Conservation (phyloP, 2,329 filamentous ascomycete species). For the Fusarium nodosum region DNA sequence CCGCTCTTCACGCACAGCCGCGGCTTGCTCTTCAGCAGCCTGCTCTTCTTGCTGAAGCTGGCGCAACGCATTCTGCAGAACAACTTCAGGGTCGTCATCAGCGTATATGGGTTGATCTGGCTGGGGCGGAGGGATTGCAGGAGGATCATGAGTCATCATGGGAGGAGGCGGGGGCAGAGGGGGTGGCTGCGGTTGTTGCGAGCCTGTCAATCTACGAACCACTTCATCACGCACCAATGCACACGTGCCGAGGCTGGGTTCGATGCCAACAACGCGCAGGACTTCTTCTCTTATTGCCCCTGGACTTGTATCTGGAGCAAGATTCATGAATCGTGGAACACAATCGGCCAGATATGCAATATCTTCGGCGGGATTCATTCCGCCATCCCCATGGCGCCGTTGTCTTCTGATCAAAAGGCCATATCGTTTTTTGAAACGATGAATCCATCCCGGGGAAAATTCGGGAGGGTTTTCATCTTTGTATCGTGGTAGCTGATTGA, state of each 20-base stretch:
- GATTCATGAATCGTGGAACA: conserved; percentile 70
- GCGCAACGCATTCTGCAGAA: conserved; percentile 70
- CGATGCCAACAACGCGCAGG: conserved; percentile 67
- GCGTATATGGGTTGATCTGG: conserved; percentile 59
- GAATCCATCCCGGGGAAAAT: conserved; percentile 74
- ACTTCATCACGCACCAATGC: conserved; percentile 71
- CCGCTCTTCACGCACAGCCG: conserved; percentile 66
- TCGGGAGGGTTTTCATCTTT: conserved; percentile 71
- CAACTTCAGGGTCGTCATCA: conserved; percentile 69
- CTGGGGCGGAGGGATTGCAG: conserved; percentile 50
- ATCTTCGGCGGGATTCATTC: conserved; percentile 65
- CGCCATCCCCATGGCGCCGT: conserved; percentile 64
- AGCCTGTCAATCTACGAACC: conserved; percentile 56
- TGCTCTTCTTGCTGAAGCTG: conserved; percentile 71
- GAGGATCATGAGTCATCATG: conserved; percentile 46
- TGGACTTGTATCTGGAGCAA: conserved; percentile 70
- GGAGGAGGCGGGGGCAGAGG: conserved; percentile 36
- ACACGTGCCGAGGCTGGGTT: conserved; percentile 66
- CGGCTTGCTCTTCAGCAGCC: conserved; percentile 69
- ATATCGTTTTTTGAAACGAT: conserved; percentile 74
- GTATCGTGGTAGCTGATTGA: conserved; percentile 70
- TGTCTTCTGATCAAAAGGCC: conserved; percentile 70
- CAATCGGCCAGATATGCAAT: conserved; percentile 72
- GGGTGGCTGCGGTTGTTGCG: conserved; percentile 33
- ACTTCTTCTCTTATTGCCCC: conserved; percentile 71